Percentiles rank a stretch among this genome's conserved stretches.
phyloP scores from a whole-genome alignment of 2,329 filamentous ascomycete species.

The Chrysosphaeria jannelii region DNA sequence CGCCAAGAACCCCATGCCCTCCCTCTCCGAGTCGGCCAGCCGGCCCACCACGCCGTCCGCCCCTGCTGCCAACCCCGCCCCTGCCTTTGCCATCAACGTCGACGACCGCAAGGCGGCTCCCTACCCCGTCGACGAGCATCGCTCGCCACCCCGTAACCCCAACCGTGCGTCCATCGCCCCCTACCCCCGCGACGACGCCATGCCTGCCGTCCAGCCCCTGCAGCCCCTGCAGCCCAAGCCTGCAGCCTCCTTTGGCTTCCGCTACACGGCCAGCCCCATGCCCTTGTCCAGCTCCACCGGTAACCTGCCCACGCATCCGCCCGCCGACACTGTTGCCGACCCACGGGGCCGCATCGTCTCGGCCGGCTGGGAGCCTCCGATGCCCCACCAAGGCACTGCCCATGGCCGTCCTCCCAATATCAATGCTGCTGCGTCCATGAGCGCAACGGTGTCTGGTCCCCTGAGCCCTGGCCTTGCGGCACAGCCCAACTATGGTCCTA shows the following conservation, averaged over 20 bases:
- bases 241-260: constrained; percentile 1
- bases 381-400: too few relatives aligned
- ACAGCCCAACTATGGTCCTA: constrained; percentile 13
- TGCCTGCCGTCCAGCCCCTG: constrained; percentile 12
- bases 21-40: constrained; percentile 13
- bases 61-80: constrained; percentile 11
- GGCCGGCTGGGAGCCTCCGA: constrained; percentile 8
- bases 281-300: too few relatives aligned
- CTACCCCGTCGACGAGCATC: too few relatives aligned
- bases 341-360: constrained; percentile 4
- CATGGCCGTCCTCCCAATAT: too few relatives aligned
- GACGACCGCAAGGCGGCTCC: constrained; percentile 9
- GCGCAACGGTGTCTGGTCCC: too few relatives aligned
- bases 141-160: too few relatives aligned
- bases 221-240: neutral
- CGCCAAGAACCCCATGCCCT: constrained; percentile 13
- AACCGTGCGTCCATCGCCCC: constrained; percentile 32
- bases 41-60: neutral
- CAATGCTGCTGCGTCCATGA: too few relatives aligned
- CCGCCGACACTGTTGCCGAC: neutral
- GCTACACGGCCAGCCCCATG: too few relatives aligned
- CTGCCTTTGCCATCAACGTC: constrained; percentile 21
- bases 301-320: too few relatives aligned
- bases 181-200: constrained; percentile 37
- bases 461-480: too few relatives aligned